Percentiles rank a stretch among this genome's conserved stretches.
These are phyloP conservation scores for Forsythia suspensa DNA, from an alignment of 257 asterid species.

Conservation along the genomic window DNA sequence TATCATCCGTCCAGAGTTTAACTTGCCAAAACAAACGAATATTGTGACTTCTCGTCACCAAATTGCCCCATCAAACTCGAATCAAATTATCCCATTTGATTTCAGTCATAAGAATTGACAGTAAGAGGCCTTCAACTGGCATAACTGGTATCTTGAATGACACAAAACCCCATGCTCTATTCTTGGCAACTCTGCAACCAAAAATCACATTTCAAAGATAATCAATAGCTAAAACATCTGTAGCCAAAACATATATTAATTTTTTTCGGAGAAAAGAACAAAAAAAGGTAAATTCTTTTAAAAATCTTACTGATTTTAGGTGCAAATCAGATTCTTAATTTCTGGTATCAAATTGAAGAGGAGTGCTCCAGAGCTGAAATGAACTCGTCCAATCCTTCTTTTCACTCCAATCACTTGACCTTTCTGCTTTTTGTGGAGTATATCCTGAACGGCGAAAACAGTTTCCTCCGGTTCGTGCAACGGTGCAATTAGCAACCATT, in stretches of 20 bases:
- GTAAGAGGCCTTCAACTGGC: conserved; percentile 38
- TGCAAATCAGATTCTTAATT: conserved; percentile 21
- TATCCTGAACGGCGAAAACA: too few species aligned
- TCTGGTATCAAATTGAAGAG: conserved; percentile 14
- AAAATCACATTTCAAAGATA: background rate
- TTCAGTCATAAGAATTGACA: conserved; percentile 25
- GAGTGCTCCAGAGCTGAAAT: conserved; percentile 60
- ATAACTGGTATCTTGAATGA: conserved; percentile 36
- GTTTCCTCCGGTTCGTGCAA: too few species aligned
- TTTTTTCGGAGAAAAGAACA: background rate
- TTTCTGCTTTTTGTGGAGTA: background rate
- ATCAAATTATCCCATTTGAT: conserved; percentile 13
- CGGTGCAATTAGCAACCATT: too few species aligned
- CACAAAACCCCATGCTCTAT: conserved; percentile 15
- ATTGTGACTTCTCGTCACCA: background rate
- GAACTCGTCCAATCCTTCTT: conserved; percentile 59
- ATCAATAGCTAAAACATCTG: background rate
- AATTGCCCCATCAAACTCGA: conserved; percentile 7
- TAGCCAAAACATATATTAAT: too few species aligned
- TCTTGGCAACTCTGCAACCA: conserved; percentile 33
- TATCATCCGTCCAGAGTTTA: background rate
- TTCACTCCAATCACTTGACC: conserved; percentile 36
- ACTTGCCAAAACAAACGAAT: background rate
- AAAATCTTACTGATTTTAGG: conserved; percentile 31
- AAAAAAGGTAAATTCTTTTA: background rate